Conservation (phyloP, 768 basidiomycete species). For the Neoboletus subvelutipes region DNA sequence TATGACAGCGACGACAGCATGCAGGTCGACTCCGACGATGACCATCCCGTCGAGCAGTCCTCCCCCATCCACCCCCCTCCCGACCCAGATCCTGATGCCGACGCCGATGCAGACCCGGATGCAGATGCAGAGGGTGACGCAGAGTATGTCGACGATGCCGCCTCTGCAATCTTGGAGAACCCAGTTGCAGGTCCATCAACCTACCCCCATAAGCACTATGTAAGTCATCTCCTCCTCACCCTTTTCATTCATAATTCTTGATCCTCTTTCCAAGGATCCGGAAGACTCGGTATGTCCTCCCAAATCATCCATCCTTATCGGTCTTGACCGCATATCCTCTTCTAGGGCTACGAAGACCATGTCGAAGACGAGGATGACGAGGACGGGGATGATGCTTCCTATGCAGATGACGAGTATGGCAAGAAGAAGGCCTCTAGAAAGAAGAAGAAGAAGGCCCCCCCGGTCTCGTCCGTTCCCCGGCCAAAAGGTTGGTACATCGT, state of each 20-base stretch:
- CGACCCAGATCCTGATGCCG: conserved; percentile 49
- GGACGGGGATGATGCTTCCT: conserved; percentile 76
- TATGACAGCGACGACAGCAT: conserved; percentile 60
- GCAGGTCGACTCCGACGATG: conserved; percentile 66
- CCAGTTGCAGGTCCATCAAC: conserved; percentile 40
- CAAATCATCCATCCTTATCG: conserved; percentile 8
- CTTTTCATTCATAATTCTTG: not conserved
- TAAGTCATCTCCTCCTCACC: conserved; percentile 37
- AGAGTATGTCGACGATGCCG: conserved; percentile 39
- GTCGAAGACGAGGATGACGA: conserved; percentile 57
- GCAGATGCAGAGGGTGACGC: conserved; percentile 43
- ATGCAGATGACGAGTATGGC: conserved; percentile 73
- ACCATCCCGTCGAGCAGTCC: conserved; percentile 22
- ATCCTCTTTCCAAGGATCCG: conserved; percentile 20
- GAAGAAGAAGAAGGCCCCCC: conserved; percentile 53
- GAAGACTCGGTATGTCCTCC: conserved; percentile 33
- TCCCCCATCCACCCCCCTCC: conserved; percentile 20
- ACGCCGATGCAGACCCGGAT: conserved; percentile 56
- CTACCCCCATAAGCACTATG: conserved; percentile 58
- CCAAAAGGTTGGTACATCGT: conserved; percentile 52
- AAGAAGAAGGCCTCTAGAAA: conserved; percentile 68
- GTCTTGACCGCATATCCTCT: conserved; percentile 40
- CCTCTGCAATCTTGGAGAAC: conserved; percentile 37
- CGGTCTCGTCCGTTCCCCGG: conserved; percentile 45
- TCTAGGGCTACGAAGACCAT: conserved; percentile 57